phyloP scores from a whole-genome alignment of 345 rosid species.

The Euphorbia pulcherrima region DNA sequence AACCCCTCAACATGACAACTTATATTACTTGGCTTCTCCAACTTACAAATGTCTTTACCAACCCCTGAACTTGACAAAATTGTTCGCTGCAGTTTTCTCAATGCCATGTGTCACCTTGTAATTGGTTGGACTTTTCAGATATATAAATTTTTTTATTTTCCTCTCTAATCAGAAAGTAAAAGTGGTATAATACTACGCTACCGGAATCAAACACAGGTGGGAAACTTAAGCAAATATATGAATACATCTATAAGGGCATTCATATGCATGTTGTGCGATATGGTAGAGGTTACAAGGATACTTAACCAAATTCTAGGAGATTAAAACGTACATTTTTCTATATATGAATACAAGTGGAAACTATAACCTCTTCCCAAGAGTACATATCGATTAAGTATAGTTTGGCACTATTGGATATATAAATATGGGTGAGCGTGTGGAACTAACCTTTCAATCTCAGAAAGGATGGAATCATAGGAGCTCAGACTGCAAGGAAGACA shows the following conservation, averaged over 20 bases:
- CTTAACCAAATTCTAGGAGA: background rate
- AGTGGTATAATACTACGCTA: too few species aligned
- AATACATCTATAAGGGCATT: background rate
- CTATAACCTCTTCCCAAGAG: background rate
- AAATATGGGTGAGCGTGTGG: background rate
- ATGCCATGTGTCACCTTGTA: too few species aligned
- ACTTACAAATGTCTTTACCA: too few species aligned
- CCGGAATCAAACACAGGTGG: too few species aligned
- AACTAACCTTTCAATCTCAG: constrained; percentile 75
- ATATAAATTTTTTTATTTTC: too few species aligned
- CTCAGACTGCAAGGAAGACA: constrained; percentile 60
- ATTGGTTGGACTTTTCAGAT: too few species aligned
- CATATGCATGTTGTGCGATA: background rate
- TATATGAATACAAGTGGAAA: background rate
- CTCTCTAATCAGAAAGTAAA: too few species aligned
- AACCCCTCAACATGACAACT: too few species aligned
- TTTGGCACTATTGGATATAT: background rate
- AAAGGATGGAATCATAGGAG: constrained; percentile 78
- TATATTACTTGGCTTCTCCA: too few species aligned
- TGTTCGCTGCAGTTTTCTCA: too few species aligned
- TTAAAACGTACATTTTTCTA: background rate
- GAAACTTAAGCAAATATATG: too few species aligned
- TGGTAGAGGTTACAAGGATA: background rate
- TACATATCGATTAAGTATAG: constrained; percentile 5
- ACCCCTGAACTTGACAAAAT: too few species aligned